Base-by-base conservation (phyloP, 352 stramenopile species). In the Phytopythium ostracodes region DNA sequence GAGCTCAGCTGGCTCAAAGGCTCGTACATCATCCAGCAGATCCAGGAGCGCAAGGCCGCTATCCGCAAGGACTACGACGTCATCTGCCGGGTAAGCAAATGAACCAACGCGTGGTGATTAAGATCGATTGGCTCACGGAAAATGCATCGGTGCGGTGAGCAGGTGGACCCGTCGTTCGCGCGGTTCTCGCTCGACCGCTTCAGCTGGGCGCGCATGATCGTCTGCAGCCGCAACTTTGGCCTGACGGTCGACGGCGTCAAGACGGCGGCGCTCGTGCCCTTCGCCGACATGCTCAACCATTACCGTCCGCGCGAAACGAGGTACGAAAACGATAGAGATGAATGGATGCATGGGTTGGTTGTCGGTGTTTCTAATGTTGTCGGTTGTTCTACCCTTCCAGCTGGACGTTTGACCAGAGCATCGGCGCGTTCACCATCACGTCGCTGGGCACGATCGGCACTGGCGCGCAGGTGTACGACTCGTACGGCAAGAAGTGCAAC, bases 201-300 rank as follows among this genome's bases (percentile, higher is more conserved):
- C 76, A 97, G 94, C 72, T 99, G 97, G 97, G 97, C 97, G 22
- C 77, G 98, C 8, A 99, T 99, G 96, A 98, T 98, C 59, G 98
- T 99, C 10, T 99, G 97, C 67, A 98, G 85, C 54, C 81, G 98
- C 0, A 99, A 99, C 79, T 99, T 99, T 87, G 97, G 97, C 0
- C 74, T 99, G 33, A 92, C 98, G 14, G 96, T 99, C 60, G 88
- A 99, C 70, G 97, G 97, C 35, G 71, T 99, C 65, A 97, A 98
- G 71, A 99, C 96, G 17, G 96, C 92, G 18, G 98, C 97, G 20
- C 84, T 99, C 55, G 98, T 99, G 47, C 98, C 98, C 0, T 99
- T 99, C 72, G 97, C 96, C 27, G 98, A 99, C 76, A 99, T 99
- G 98, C 88, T 99, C 11, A 99, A 99, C 80, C 98, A 99, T 83